Evolutionary conservation across 208 protist species (phyloP).

Genomic region (Acanthamoeba healyi): DNA sequence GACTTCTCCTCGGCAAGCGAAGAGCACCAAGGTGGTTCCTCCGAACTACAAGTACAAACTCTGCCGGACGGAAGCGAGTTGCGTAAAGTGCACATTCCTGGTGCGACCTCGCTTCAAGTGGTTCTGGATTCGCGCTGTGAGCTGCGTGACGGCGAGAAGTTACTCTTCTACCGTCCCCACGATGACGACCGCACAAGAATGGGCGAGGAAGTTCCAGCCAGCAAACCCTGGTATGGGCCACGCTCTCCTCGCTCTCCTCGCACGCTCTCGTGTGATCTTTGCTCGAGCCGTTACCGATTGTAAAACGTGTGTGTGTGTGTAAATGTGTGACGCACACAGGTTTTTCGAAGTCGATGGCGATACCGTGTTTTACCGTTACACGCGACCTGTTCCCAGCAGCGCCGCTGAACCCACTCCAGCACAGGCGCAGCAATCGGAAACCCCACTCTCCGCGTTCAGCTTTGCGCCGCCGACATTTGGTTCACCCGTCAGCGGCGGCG

Average conservation of each 20-base stretch:
- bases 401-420: neutral
- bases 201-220: neutral
- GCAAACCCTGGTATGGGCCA: neutral
- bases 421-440: neutral
- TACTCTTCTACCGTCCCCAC: neutral
- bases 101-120: neutral
- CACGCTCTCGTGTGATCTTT: neutral
- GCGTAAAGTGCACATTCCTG: slow-evolving; percentile 29
- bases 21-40: neutral
- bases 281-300: too few species aligned
- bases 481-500: neutral
- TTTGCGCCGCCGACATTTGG: neutral
- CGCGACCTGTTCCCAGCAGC: neutral
- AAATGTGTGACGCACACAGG: too few species aligned
- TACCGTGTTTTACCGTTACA: slow-evolving; percentile 1
- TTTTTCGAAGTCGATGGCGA: neutral
- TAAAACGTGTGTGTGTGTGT: too few species aligned
- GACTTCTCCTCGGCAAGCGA: neutral
- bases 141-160: neutral
- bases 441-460: neutral
- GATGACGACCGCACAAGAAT: neutral
- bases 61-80: slow-evolving; percentile 34
- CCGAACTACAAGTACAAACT: neutral
- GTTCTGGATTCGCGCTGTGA: neutral
- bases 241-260: neutral